Evolutionary conservation across 2,329 filamentous ascomycete species (phyloP), one percentile per base, ranked within the genome.

Genomic region (Penicillium brasilianum): DNA sequence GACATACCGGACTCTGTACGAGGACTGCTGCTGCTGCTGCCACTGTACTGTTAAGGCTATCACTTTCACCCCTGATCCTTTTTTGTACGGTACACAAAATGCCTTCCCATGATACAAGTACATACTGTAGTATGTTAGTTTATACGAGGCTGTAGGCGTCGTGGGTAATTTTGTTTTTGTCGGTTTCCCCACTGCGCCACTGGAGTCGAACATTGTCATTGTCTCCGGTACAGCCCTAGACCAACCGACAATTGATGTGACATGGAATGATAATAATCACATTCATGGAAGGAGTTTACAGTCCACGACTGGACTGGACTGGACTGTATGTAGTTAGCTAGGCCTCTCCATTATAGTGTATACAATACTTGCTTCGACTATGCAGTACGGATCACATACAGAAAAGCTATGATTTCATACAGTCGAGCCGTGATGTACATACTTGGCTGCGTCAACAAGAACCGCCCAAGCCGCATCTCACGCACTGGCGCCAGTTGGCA

Each of bases 391-490:
- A 25, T 14, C 5, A 44, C 41, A 44, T 14, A 22, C 18, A 43
- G n/a, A n/a, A 41, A 41, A 28, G n/a, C n/a, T 20, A 41, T n/a
- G n/a, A 7, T 10, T 41, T n/a, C 9, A 41, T 18, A 20, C 37
- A 18, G n/a, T 28, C 25, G 25, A 3, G 3, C 25, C 10, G 32
- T 34, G 18, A 43, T 43, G n/a, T 28, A 46, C 22, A 46, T 16
- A 13, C 25, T 28, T 28, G 22, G 18, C 25, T n/a, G 44, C 25
- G 3, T 48, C 7, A 8, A 46, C 43, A n/a, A 49, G 46, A 49
- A 22, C 46, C 46, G 46, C 46, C 46, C n/a, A 34, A 50, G 46
- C 46, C 46, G 46, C 46, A 34, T 50, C 20, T 20, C 14, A 50
- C 46, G 46, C 28, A 20, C 20, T 34, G 30, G 28, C n/a, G 46